Conservation (phyloP, 2,329 filamentous ascomycete species). For the Colletotrichum orbiculare region DNA sequence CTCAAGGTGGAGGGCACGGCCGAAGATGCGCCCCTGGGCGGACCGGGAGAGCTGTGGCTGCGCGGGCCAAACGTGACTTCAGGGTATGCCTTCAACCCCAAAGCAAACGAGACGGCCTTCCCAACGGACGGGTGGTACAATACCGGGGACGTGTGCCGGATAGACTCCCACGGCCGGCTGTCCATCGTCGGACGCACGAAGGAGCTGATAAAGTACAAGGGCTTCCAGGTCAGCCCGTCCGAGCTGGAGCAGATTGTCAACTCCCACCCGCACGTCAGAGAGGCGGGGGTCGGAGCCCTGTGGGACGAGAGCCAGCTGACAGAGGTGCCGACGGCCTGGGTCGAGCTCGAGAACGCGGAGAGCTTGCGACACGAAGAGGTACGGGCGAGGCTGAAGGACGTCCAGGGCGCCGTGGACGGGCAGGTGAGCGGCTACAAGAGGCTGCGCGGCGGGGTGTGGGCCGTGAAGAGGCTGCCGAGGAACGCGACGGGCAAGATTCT, state of each 20-base stretch:
- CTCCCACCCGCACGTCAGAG: slow-evolving; percentile 49
- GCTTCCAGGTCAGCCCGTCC: slow-evolving; percentile 52
- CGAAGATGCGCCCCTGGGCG: slow-evolving; percentile 48
- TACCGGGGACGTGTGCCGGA: slow-evolving; percentile 56
- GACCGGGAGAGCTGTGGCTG: slow-evolving; percentile 56
- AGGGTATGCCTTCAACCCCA: slow-evolving; percentile 54
- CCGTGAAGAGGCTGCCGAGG: slow-evolving; percentile 46
- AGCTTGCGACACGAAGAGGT: slow-evolving; percentile 27
- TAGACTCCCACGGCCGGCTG: slow-evolving; percentile 46
- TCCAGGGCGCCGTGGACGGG: slow-evolving; percentile 40
- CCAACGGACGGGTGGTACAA: slow-evolving; percentile 54
- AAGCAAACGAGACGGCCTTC: slow-evolving; percentile 51
- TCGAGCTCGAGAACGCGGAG: slow-evolving; percentile 43
- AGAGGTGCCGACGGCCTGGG: slow-evolving; percentile 52
- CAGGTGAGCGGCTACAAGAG: slow-evolving; percentile 56
- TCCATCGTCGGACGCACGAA: slow-evolving; percentile 53
- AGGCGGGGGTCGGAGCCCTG: slow-evolving; percentile 48
- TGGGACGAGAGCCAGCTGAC: slow-evolving; percentile 52
- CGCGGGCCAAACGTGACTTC: slow-evolving; percentile 55
- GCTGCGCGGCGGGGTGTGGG: slow-evolving; percentile 51
- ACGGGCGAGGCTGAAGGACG: slow-evolving; percentile 34
- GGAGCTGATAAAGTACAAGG: slow-evolving; percentile 56
- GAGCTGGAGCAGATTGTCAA: slow-evolving; percentile 51
- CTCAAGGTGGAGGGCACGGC: slow-evolving; percentile 50
- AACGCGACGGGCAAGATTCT: slow-evolving; percentile 53